Conservation (phyloP, 257 asterid species). For the Henckelia pumila region DNA sequence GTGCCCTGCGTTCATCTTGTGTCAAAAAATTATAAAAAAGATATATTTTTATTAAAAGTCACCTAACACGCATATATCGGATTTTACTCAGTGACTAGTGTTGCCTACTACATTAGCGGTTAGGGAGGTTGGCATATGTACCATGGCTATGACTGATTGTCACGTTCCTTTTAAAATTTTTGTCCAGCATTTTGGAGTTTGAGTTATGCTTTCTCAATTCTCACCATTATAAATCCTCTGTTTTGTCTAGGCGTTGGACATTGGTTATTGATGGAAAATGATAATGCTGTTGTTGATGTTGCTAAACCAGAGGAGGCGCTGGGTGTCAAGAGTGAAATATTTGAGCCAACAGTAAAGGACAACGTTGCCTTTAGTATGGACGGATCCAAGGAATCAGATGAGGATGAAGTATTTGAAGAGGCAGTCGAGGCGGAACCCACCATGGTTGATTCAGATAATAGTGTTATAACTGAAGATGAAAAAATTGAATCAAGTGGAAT, state of each 20-base stretch:
- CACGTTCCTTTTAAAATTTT: neutral
- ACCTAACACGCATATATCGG: too few species aligned
- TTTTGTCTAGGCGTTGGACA: slow-evolving; percentile 37
- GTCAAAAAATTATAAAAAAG: too few species aligned
- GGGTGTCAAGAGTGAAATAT: slow-evolving; percentile 30
- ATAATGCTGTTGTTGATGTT: slow-evolving; percentile 38
- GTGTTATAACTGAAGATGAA: slow-evolving; percentile 16
- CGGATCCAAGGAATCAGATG: slow-evolving; percentile 40
- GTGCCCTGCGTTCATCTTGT: neutral
- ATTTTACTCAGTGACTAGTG: neutral
- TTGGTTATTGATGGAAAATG: slow-evolving; percentile 63
- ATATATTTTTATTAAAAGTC: too few species aligned
- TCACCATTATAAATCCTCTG: slow-evolving; percentile 1
- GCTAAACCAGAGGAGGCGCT: slow-evolving; percentile 39
- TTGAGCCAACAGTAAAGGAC: slow-evolving; percentile 30
- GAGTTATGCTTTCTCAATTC: neutral
- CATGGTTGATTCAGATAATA: slow-evolving; percentile 23
- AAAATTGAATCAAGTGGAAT: slow-evolving; percentile 28
- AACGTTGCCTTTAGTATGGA: slow-evolving; percentile 30
- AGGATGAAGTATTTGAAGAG: slow-evolving; percentile 54
- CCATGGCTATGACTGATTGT: neutral
- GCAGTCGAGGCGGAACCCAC: slow-evolving; percentile 42
- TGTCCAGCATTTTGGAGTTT: neutral
- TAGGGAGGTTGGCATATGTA: neutral
- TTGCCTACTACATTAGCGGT: neutral